phyloP scores from a whole-genome alignment of 768 basidiomycete species.

The Psilocybe azurescens region DNA sequence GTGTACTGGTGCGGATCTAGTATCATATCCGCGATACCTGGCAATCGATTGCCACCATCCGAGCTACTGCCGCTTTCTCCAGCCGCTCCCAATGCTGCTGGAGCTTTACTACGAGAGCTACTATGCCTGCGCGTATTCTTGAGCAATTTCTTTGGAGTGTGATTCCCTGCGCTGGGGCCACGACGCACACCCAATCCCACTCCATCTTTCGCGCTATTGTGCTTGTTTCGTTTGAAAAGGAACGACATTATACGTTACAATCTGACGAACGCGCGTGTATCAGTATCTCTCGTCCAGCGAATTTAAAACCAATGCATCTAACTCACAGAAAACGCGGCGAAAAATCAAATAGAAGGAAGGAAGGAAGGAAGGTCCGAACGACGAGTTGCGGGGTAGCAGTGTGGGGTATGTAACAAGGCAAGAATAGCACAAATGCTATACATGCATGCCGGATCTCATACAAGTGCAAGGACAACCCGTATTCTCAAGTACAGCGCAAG shows the following conservation, averaged over 20 bases:
- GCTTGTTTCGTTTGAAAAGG: not conserved
- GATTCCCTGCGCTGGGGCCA: not conserved
- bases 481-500: too few species aligned
- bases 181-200: too few species aligned
- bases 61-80: not conserved
- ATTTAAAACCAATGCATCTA: not conserved
- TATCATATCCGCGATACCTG: not conserved
- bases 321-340: not conserved
- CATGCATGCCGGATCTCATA: too few species aligned
- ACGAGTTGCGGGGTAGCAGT: not conserved
- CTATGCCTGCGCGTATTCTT: not conserved
- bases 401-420: not conserved
- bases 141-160: not conserved
- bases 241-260: not conserved
- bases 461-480: too few species aligned
- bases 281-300: not conserved
- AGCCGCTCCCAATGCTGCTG: not conserved
- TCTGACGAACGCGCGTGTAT: not conserved
- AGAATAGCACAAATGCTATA: too few species aligned
- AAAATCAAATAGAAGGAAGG: not conserved
- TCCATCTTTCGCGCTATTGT: not conserved
- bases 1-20: slow-evolving; percentile 2
- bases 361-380: not conserved
- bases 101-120: too few species aligned
- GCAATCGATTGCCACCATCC: not conserved